phyloP scores from a whole-genome alignment of 352 stramenopile genomes.

The Chrysophaeum taylorii region DNA sequence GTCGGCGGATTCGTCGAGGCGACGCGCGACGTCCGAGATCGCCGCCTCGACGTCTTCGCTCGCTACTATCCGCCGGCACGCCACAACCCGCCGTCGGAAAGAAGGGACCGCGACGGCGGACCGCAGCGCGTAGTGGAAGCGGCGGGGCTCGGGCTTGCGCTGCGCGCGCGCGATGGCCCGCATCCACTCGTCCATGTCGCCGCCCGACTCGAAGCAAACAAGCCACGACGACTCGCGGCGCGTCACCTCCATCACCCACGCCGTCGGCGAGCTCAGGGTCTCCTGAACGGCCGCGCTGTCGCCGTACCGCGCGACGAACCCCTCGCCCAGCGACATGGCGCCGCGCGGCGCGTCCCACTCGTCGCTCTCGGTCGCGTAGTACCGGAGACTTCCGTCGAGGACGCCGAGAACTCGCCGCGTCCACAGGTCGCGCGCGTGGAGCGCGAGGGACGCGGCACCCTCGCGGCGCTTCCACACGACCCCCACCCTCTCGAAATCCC shows the following conservation, averaged over 20 bases:
- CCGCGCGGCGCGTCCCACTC: background rate
- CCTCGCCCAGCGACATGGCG: background rate
- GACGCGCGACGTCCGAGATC: too few species aligned
- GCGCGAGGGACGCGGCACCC: too few species aligned
- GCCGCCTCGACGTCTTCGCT: too few species aligned
- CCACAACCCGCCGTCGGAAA: too few species aligned
- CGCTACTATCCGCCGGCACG: too few species aligned
- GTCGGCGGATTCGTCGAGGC: background rate
- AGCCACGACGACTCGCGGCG: background rate
- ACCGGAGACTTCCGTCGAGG: too few species aligned
- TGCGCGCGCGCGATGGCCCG: background rate
- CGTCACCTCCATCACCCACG: background rate
- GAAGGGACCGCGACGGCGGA: too few species aligned
- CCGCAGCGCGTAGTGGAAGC: background rate
- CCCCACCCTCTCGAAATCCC: background rate
- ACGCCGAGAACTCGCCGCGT: too few species aligned
- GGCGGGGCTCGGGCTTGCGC: background rate
- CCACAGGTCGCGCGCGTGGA: too few species aligned
- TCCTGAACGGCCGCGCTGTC: background rate
- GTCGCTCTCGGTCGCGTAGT: too few species aligned
- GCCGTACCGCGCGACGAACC: background rate
- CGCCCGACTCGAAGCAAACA: slow-evolving; percentile 6
- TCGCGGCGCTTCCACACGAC: slow-evolving; percentile 1
- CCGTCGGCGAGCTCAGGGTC: background rate
- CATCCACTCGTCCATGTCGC: background rate